These are phyloP conservation scores for Cercophora samala DNA, from an alignment of 495 filamentous ascomycete genomes.

Conservation along the genomic window DNA sequence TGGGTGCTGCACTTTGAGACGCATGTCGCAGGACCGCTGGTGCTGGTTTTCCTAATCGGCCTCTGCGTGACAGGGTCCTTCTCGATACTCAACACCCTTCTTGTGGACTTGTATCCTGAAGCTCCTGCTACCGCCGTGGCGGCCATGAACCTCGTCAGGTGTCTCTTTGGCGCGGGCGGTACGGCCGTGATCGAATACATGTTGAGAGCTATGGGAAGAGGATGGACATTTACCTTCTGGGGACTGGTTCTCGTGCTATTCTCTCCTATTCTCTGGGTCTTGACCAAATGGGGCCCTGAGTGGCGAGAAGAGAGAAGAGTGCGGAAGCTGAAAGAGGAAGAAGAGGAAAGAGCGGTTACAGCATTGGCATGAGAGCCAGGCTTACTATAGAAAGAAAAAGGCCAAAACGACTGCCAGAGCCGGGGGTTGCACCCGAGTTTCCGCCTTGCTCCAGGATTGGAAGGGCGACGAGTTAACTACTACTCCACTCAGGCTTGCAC, in stretches of 20 bases:
- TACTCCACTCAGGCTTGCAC: constrained; percentile 27
- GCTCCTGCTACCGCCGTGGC: constrained; percentile 48
- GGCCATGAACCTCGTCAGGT: constrained; percentile 47
- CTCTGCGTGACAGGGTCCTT: constrained; percentile 53
- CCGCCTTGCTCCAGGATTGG: constrained; percentile 20
- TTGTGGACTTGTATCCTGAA: constrained; percentile 47
- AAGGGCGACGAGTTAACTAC: constrained; percentile 33
- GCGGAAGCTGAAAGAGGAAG: constrained; percentile 26
- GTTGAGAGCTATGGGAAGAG: constrained; percentile 41
- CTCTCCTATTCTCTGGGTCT: constrained; percentile 38
- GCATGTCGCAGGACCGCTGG: constrained; percentile 49
- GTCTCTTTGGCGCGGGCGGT: constrained; percentile 42
- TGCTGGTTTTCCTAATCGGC: constrained; percentile 56
- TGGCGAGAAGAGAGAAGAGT: constrained; percentile 43
- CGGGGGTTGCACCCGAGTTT: constrained; percentile 31
- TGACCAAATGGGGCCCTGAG: constrained; percentile 37
- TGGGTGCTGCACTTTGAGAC: constrained; percentile 53
- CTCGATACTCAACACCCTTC: constrained; percentile 46
- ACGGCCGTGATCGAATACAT: constrained; percentile 45
- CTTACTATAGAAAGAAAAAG: background rate
- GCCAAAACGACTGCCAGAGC: constrained; percentile 17
- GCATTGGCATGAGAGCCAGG: background rate
- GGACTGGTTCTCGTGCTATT: constrained; percentile 37
- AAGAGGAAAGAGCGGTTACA: constrained; percentile 20
- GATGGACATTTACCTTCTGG: constrained; percentile 49